phyloP scores from a whole-genome alignment of 768 basidiomycete genomes.

The Pilatotrama ljubarskyi region DNA sequence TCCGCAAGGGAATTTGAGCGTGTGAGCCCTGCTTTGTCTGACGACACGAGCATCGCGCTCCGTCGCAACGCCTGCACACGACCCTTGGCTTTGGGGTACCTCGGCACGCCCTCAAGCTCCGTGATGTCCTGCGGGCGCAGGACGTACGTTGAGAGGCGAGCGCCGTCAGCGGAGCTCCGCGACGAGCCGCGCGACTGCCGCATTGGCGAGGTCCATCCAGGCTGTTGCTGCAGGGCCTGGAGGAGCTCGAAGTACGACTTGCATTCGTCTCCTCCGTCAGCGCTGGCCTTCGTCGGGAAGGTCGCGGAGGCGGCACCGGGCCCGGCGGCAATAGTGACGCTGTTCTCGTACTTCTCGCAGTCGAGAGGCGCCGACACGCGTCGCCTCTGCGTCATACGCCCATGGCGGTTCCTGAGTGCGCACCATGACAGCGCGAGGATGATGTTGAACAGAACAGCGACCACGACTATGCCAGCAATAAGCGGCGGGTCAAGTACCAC shows the following conservation, averaged over 20 bases:
- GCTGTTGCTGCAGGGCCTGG: conserved; percentile 15
- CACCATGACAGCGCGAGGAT: conserved; percentile 13
- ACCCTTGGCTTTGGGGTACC: conserved; percentile 13
- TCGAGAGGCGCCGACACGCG: conserved; percentile 14
- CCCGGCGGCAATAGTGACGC: conserved; percentile 9
- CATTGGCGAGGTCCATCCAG: conserved; percentile 1
- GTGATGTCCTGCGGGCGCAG: conserved; percentile 16
- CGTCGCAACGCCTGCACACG: conserved; percentile 6
- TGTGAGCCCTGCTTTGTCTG: neutral
- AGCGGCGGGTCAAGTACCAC: conserved; percentile 8
- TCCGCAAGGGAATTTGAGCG: conserved; percentile 19
- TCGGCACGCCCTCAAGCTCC: conserved; percentile 10
- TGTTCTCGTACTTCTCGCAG: conserved; percentile 16
- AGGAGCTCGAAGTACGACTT: conserved; percentile 17
- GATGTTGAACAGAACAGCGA: conserved; percentile 17
- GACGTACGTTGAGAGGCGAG: conserved; percentile 2
- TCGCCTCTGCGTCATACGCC: conserved; percentile 8
- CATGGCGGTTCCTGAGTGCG: neutral
- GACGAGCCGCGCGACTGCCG: conserved; percentile 12
- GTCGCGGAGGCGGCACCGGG: conserved; percentile 5
- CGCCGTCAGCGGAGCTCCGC: neutral
- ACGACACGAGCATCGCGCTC: neutral
- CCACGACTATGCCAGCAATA: conserved; percentile 20
- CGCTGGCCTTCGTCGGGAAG: conserved; percentile 5
- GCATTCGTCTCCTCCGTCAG: neutral